Base-by-base conservation (phyloP, 1,284 basidiomycete species). In the Bondarzewia mesenterica region DNA sequence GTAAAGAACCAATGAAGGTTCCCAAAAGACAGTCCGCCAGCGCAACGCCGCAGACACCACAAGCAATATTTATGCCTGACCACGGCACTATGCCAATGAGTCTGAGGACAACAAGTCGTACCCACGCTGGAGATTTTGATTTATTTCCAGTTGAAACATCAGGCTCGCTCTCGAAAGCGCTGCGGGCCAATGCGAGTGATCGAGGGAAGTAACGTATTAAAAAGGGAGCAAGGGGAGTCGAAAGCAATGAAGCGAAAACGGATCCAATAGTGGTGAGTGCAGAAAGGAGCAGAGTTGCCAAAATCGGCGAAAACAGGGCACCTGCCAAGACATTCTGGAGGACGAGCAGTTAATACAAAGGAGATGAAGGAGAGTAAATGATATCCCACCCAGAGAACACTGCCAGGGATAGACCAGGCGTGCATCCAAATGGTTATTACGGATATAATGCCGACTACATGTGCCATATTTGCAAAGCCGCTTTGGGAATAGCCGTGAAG, bases 61-160 rank as follows among this genome's bases (percentile, higher is more conserved):
- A 93, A 26, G 92, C 92, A 50, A 95, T 87, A 62, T 95, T 95
- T 71, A 95, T 91, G 48, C 89, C 92, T 47, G 88, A 90, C 91
- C 91, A 95, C 4, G 91, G 91, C 7, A 95, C 89, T 47, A 95
- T 80, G 22, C 92, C 91, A 61, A 93, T 79, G 46, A 93, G 80
- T 40, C 91, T 81, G 57, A 95, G 78, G 51, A 93, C 77, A 5
- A 89, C 83, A 43, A 94, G 70, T 27, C 90, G 80, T 29, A 91
- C 82, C 92, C 91, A 94, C 2, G 86, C 74, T 7, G 84, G 73
- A 4, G 85, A 80, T 53, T 65, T 74, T 35, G 85, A 80, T 52
- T 65, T 74, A 32, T 65, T 59, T 14, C 60, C 60, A 23, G 66
- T 65, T 10, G 65, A 65, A 26, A 67, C 66, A 23, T 54, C 64